Evolutionary conservation across 2,329 filamentous ascomycete genomes (phyloP), one percentile per base, ranked within the genome.

Genomic region (Arthrobotrys pseudoclavata): DNA sequence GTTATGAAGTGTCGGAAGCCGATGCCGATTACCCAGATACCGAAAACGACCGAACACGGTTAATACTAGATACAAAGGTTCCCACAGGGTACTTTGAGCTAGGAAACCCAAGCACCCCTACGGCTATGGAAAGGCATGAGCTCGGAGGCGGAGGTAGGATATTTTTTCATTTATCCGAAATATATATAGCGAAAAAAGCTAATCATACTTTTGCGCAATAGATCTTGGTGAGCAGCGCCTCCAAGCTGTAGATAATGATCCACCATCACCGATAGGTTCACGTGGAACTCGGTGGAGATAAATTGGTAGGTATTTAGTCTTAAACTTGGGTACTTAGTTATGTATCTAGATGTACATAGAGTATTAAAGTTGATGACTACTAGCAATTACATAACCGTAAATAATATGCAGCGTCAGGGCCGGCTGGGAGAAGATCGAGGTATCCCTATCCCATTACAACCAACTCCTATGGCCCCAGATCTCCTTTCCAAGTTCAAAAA

Each of bases 51-150:
- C 60, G 66, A 20, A 69, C 67, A 9, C 50, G 61, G 53, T 24
- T 77, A n/a, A 77, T 77, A 68, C 31, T 37, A 3, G 26, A 47
- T 12, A 48, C 37, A n/a, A 24, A 71, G 7, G 47, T 77, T 13
- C 74, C 74, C 6, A 66, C 18, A 10, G 74, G 61, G 1, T 77
- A 77, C 42, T 77, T 77, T 26, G 74, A 77, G 34, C 10, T 77
- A 6, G 74, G 67, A 31, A 63, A 66, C 9, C 74, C 67, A 3
- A 69, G 66, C 34, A 61, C 74, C 24, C 74, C 67, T 20, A 76
- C 72, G 0, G 47, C 57, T 6, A 55, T 53, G 45, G 74, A 71
- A 50, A 55, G 66, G 22, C 57, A 71, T 26, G 74, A 77, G 29
- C 20, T 77, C 4, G 61, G 74, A 7, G 67, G 72, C 12, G 66